Evolutionary conservation across 2,329 filamentous ascomycete species (phyloP), one percentile per base, ranked within the genome.

Genomic region (Cryphonectria nitschkei): DNA sequence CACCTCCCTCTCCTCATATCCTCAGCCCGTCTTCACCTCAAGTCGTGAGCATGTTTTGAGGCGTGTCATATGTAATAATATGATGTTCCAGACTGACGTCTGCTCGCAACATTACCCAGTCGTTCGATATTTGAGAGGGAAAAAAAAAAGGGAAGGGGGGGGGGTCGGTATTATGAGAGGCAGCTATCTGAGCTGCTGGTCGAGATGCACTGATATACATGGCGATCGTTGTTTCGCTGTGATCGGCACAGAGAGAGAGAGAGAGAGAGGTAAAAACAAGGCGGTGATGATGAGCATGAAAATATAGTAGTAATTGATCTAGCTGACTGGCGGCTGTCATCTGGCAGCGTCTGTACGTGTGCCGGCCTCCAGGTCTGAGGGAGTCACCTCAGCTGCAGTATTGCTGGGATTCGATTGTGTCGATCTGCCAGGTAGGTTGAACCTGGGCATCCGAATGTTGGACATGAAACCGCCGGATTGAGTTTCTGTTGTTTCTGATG

Each of bases 291-390:
- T 58, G 43, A 43, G 39, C 26, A 52, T 16, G 41, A 67, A 67
- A 54, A 64, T 52, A 50, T 19, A n/a, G 16, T 50, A 67, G 63
- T 68, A 41, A 60, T 70, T 70, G 50, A 68, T 70, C 46, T 68
- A 68, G 52, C 39, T 66, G 52, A 34, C 26, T 56, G 39, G 19
- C 62, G 26, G 43, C 60, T 65, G 73, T 72, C 65, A 73, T 65
- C 69, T 69, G 8, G 68, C 68, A 58, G 71, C 65, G 29, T 68
- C 50, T 60, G 68, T 46, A 58, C 71, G 71, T 16, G 68, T 72
- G 14, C 79, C 80, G n/a, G 80, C 79, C 68, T 82, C 79, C 22
- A 81, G 77, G 61, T 80, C 76, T 2, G 78, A 79, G 2, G 78
- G 77, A 1, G 79, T 78, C 9, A 79, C 74, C 22, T 74, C 68